Evolutionary conservation across 306 rosid species (phyloP).

Genomic region (Medicago ruthenica): DNA sequence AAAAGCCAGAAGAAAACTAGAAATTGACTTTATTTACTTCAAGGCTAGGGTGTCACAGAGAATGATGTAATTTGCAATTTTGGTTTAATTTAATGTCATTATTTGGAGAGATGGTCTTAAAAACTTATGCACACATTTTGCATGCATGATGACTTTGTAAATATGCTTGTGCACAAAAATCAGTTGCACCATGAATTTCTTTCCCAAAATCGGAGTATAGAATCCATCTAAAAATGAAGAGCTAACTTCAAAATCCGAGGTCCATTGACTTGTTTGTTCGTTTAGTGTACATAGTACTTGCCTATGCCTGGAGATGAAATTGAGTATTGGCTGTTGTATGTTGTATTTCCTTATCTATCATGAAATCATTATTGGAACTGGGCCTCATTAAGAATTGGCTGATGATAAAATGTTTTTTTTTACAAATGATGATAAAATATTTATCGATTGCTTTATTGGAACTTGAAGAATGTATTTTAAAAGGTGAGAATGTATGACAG

Average conservation of each 20-base stretch:
- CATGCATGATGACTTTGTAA: background rate
- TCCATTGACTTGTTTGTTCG: too few species aligned
- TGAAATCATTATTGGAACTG: constrained; percentile 29
- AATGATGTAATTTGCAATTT: constrained; percentile 51
- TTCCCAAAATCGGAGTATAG: background rate
- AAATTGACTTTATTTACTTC: constrained; percentile 40
- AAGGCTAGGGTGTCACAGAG: background rate
- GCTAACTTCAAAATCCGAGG: background rate
- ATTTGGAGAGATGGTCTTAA: constrained; percentile 1
- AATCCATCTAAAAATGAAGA: constrained; percentile 15
- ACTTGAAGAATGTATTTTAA: background rate
- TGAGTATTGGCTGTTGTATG: constrained; percentile 1
- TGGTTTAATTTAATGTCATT: constrained; percentile 44
- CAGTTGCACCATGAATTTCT: constrained; percentile 2
- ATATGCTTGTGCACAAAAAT: background rate
- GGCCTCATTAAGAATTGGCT: constrained; percentile 1
- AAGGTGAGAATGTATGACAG: background rate
- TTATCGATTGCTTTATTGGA: background rate
- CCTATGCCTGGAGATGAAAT: constrained; percentile 12
- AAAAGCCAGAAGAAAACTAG: constrained; percentile 80
- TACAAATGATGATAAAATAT: constrained; percentile 10
- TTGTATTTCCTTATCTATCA: constrained; percentile 23
- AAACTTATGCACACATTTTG: constrained; percentile 11
- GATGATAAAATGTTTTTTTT: constrained; percentile 6
- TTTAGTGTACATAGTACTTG: background rate